Evolutionary conservation across 441 rosid genomes (phyloP).

Genomic region (Iberis amara): DNA sequence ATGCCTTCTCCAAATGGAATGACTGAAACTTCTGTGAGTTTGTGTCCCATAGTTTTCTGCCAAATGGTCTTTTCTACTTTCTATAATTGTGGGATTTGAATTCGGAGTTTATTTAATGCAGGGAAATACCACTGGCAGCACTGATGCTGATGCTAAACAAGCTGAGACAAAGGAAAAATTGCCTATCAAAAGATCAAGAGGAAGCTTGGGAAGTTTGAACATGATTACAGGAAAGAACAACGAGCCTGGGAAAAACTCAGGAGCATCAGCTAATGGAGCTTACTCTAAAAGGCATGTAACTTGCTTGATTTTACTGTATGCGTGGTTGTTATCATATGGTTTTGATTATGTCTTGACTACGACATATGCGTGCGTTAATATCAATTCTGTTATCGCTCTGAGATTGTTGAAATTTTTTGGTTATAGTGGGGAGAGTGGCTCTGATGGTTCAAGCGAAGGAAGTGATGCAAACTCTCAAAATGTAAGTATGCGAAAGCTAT

Average conservation of each 20-base stretch:
- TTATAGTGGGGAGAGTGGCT: slow-evolving; percentile 74
- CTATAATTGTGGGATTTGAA: background rate
- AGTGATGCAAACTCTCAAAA: slow-evolving; percentile 83
- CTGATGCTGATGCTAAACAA: slow-evolving; percentile 67
- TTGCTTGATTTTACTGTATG: background rate
- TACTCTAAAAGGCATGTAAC: slow-evolving; percentile 66
- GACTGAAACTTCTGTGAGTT: slow-evolving; percentile 68
- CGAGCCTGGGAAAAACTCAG: slow-evolving; percentile 59
- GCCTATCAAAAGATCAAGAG: slow-evolving; percentile 90
- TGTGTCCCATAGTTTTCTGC: slow-evolving; percentile 23
- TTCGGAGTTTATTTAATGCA: slow-evolving; percentile 26
- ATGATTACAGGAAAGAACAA: slow-evolving; percentile 73
- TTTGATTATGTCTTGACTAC: slow-evolving; percentile 1
- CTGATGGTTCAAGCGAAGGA: slow-evolving; percentile 92
- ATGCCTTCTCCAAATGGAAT: slow-evolving; percentile 88
- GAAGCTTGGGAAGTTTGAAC: slow-evolving; percentile 88
- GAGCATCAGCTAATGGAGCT: slow-evolving; percentile 67
- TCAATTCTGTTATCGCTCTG: slow-evolving; percentile 19
- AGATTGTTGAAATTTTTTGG: slow-evolving; percentile 26
- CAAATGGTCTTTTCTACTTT: background rate
- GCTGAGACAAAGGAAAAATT: slow-evolving; percentile 80
- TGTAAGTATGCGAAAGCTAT: slow-evolving; percentile 41
- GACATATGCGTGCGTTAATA: background rate
- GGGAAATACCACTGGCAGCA: slow-evolving; percentile 70
- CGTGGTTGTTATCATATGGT: background rate